phyloP scores from a whole-genome alignment of 2,329 filamentous ascomycete species.

The Aureobasidium sp. region DNA sequence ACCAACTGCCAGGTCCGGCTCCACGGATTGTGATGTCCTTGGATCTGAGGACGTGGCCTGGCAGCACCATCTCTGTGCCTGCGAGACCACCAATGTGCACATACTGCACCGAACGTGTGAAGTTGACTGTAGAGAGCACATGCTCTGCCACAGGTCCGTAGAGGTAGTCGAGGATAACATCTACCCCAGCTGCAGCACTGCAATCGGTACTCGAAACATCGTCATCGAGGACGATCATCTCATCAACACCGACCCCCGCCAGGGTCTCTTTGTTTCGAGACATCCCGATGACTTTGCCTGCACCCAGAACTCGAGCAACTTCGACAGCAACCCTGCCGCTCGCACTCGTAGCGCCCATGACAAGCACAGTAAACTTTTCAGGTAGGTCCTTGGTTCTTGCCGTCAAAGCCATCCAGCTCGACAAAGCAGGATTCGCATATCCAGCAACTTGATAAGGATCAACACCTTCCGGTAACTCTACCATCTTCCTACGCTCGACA shows the following conservation, averaged over 20 bases:
- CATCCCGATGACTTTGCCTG: slow-evolving; percentile 42
- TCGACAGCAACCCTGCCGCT: slow-evolving; percentile 44
- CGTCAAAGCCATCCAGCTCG: slow-evolving; percentile 49
- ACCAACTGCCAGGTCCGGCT: slow-evolving; percentile 21
- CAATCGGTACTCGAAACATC: slow-evolving; percentile 38
- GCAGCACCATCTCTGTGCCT: slow-evolving; percentile 28
- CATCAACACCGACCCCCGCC: slow-evolving; percentile 37
- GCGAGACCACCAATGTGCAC: slow-evolving; percentile 44
- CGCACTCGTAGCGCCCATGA: slow-evolving; percentile 47
- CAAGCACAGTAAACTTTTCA: slow-evolving; percentile 38
- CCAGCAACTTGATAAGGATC: slow-evolving; percentile 45
- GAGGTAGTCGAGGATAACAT: slow-evolving; percentile 51
- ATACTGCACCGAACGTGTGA: slow-evolving; percentile 39
- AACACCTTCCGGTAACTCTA: slow-evolving; percentile 35
- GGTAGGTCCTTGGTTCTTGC: slow-evolving; percentile 34
- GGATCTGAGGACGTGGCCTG: slow-evolving; percentile 37
- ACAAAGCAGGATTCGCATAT: slow-evolving; percentile 46
- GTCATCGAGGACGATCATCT: slow-evolving; percentile 34
- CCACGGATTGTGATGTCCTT: slow-evolving; percentile 37
- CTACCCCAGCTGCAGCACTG: slow-evolving; percentile 35
- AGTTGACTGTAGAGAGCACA: slow-evolving; percentile 34
- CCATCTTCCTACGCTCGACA: slow-evolving; percentile 30
- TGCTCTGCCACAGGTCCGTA: slow-evolving; percentile 41
- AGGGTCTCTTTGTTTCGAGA: slow-evolving; percentile 39
- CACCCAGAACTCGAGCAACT: slow-evolving; percentile 41